phyloP scores from a whole-genome alignment of 495 filamentous ascomycete species.

The Annulohypoxylon nitens region DNA sequence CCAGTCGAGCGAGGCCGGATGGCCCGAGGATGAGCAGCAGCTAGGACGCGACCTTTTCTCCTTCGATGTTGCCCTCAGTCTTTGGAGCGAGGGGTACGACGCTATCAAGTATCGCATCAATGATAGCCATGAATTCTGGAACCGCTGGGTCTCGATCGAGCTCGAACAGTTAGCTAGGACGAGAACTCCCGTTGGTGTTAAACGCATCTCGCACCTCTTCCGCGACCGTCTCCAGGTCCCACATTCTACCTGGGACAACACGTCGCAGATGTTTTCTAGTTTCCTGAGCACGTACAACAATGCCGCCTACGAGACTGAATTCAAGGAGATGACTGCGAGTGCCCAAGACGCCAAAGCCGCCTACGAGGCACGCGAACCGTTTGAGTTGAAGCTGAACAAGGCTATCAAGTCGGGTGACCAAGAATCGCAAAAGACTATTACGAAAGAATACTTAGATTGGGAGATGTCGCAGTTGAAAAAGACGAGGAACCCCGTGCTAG shows the following conservation, averaged over 20 bases:
- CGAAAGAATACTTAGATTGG: constrained; percentile 84
- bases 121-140: constrained; percentile 91
- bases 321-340: constrained; percentile 75
- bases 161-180: constrained; percentile 67
- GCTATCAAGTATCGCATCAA: constrained; percentile 84
- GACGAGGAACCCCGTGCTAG: constrained; percentile 59
- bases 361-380: constrained; percentile 75
- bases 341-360: constrained; percentile 77
- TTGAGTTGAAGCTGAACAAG: constrained; percentile 75
- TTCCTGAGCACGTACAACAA: constrained; percentile 85
- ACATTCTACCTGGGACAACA: constrained; percentile 87
- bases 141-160: constrained; percentile 77
- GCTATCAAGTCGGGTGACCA: constrained; percentile 70
- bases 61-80: constrained; percentile 77
- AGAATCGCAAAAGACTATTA: constrained; percentile 68
- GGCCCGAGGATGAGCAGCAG: constrained; percentile 81
- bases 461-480: constrained; percentile 73
- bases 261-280: constrained; percentile 82
- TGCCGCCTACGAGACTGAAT: constrained; percentile 79
- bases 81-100: constrained; percentile 83
- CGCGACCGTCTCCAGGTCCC: constrained; percentile 79
- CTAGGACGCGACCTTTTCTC: constrained; percentile 84
- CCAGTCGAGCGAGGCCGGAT: constrained; percentile 69
- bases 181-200: constrained; percentile 69
- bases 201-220: constrained; percentile 76